Evolutionary conservation across 371 early-diverging fungal species (phyloP).

Genomic region (Funneliformis caledonium): DNA sequence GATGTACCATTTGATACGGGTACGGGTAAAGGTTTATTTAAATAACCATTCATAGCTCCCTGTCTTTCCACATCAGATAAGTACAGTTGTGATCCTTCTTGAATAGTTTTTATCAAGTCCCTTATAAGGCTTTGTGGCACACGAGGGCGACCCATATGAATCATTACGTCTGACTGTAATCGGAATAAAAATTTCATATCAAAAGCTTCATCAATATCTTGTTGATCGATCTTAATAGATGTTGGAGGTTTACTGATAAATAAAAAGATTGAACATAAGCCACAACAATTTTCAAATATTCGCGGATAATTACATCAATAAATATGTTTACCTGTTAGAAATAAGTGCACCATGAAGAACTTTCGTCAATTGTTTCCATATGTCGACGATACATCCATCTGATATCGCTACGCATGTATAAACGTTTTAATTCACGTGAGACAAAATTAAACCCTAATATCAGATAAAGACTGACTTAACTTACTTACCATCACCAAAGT

Average conservation of each 20-base stretch:
- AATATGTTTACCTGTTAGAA: constrained; percentile 62
- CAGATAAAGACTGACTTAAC: constrained; percentile 39
- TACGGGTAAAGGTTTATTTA: constrained; percentile 19
- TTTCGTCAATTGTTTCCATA: constrained; percentile 70
- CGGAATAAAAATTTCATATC: constrained; percentile 74
- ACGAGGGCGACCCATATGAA: constrained; percentile 68
- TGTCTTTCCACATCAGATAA: constrained; percentile 18
- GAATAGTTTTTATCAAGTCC: constrained; percentile 63
- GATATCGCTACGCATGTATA: constrained; percentile 54
- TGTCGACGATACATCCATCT: constrained; percentile 60
- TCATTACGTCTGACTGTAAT: constrained; percentile 69
- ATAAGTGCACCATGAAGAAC: constrained; percentile 76
- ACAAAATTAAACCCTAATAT: not conserved
- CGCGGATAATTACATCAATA: not conserved
- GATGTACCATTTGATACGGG: constrained; percentile 24
- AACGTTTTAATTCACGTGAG: too few relatives aligned
- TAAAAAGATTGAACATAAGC: not conserved
- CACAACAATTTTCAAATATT: too few relatives aligned
- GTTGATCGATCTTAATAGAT: constrained; percentile 66
- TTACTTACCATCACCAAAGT: constrained; percentile 59
- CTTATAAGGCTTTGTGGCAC: constrained; percentile 64
- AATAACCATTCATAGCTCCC: not conserved
- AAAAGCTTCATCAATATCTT: constrained; percentile 77
- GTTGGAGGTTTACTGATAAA: constrained; percentile 59
- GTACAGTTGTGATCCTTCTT: constrained; percentile 54